Base-by-base conservation (phyloP, 768 basidiomycete genomes). In the Sarcodon aspratus region DNA sequence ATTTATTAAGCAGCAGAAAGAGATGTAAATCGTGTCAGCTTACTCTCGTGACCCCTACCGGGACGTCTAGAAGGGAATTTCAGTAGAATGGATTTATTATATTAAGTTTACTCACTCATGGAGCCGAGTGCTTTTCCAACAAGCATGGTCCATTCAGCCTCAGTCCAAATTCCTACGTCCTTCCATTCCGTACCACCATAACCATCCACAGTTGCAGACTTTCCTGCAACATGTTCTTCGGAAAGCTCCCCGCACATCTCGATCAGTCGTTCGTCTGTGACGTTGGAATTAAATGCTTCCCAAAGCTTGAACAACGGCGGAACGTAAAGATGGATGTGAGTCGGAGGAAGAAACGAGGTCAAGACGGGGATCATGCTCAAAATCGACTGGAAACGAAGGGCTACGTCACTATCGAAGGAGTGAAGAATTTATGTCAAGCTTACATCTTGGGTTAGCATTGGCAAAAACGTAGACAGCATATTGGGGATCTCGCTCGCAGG, bases 121-220 rank as follows among this genome's bases (percentile, higher is more conserved):
- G 85, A 83, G 33, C 77, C 74, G 33, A 97, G 67, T 11, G 86
- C 84, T 62, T 93, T 94, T 34, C 81, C 80, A 54, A 93, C 76
- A 45, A 98, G 67, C 27, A 85, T 69, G 48, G 79, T 78, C 81
- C 91, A 97, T 63, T 97, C 82, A 38, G 76, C 70, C 50, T 89
- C 76, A 5, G 78, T 82, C 78, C 91, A 93, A 48, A 98, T 93
- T 10, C 94, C 94, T 34, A 97, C 75, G 55, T 89, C 86, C 61
- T 82, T 84, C 80, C 81, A 85, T 49, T 68, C 65, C 7, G 79
- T 74, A 36, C 74, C 72, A 45, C 74, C 77, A 55, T 78, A 74
- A 45, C 63, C 63, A 8, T 75, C 79, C n/a, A 66, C 70, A 40
- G 68, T 69, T n/a, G 78, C 76, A 36, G 61, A 60, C 17, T 71